Percentiles rank a stretch among this genome's conserved stretches.
Evolutionary conservation across 2,329 filamentous ascomycete species (phyloP).

Genomic region (Trichoderma hamatum): DNA sequence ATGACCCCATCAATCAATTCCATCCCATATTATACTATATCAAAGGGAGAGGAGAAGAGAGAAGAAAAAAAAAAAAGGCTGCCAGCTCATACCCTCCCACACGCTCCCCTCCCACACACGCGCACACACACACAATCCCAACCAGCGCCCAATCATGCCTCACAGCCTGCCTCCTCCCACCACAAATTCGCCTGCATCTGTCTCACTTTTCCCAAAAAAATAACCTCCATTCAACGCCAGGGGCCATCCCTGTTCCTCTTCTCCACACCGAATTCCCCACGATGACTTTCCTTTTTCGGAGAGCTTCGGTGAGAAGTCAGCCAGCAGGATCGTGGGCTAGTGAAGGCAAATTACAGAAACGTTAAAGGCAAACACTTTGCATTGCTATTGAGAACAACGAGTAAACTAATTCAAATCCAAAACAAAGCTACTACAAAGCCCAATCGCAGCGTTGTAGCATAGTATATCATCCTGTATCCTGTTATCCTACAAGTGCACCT

Average conservation of each 20-base stretch:
- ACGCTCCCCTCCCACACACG: neutral
- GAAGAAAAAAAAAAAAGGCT: neutral
- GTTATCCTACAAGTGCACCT: constrained; percentile 11
- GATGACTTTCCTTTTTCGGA: neutral
- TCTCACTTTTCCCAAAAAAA: neutral
- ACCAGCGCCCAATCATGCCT: neutral
- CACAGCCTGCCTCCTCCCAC: neutral
- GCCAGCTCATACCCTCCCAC: neutral
- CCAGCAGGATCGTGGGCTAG: neutral
- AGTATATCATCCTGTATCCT: constrained; percentile 2
- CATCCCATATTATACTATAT: neutral
- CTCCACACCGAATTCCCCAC: neutral
- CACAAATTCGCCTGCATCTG: neutral
- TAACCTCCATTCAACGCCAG: neutral
- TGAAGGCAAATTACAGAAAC: too few relatives aligned
- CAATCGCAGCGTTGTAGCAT: neutral
- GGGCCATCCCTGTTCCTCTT: neutral
- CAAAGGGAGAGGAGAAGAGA: too few relatives aligned
- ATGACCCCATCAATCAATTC: neutral
- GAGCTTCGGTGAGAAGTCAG: neutral
- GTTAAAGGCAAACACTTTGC: neutral
- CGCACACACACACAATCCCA: neutral
- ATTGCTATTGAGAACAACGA: neutral
- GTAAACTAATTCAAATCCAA: neutral
- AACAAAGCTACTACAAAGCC: neutral